Evolutionary conservation across 116 monocot species (phyloP).

Genomic region (Trichopus zeylanicus): DNA sequence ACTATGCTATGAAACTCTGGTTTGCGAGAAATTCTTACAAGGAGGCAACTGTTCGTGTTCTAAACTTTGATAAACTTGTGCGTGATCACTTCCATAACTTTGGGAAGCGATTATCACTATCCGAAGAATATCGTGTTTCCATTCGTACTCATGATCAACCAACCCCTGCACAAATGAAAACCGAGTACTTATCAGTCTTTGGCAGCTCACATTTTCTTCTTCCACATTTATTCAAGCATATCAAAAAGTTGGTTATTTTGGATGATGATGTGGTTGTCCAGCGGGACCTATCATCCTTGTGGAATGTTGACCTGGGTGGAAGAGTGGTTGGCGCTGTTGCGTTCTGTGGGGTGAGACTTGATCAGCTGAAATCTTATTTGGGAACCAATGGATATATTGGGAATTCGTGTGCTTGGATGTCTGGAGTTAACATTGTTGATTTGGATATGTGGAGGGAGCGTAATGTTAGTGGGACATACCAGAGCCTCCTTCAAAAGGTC

Average conservation of each 20-base stretch:
- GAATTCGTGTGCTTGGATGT: conserved; percentile 55
- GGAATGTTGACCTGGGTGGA: conserved; percentile 32
- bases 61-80: conserved; percentile 28
- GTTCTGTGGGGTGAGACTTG: conserved; percentile 28
- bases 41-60: conserved; percentile 31
- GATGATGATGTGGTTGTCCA: conserved; percentile 52
- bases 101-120: conserved; percentile 16
- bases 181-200: conserved; percentile 36
- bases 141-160: conserved; percentile 10
- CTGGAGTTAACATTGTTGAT: conserved; percentile 58
- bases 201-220: conserved; percentile 45
- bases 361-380: conserved; percentile 29
- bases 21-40: conserved; percentile 35
- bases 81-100: conserved; percentile 11
- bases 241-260: conserved; percentile 35
- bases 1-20: conserved; percentile 42
- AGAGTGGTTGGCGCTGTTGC: conserved; percentile 32
- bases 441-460: conserved; percentile 53
- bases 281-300: conserved; percentile 30
- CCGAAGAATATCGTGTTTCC: conserved; percentile 41
- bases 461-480: conserved; percentile 35
- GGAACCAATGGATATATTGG: conserved; percentile 15
- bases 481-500: conserved; percentile 29
- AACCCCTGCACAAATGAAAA: conserved; percentile 10
- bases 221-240: conserved; percentile 32